Base-by-base conservation (phyloP, 306 rosid genomes). In the Rosa multiflora region DNA sequence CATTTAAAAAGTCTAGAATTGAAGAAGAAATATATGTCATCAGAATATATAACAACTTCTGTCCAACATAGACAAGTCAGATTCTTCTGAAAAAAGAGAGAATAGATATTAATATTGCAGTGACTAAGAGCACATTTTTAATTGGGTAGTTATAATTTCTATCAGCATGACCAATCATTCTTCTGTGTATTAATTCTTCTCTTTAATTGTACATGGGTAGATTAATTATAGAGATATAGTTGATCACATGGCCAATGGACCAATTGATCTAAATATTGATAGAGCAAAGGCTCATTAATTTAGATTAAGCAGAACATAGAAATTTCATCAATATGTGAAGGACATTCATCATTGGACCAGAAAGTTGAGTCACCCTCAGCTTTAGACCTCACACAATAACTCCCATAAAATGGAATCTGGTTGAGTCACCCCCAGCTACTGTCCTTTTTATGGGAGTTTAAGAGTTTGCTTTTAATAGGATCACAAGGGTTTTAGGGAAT, bases 231-330 rank as follows among this genome's bases (percentile, higher is more conserved):
- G 40, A 26, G 47, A 67, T 37, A 18, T 67, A 39, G n/a, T 64
- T 67, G 23, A 67, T 67, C 72, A 67, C 49, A 67, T 67, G 72
- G 29, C 23, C 72, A 67, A 49, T 39, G 72, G 72, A 67, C 72
- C 49, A 67, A 17, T 32, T 18, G 49, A 67, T 67, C 72, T 67
- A 67, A 67, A 67, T n/a, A 39, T 40, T 62, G 18, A 23, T 4
- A 29, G 39, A 62, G 42, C 40, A 10, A 26, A 29, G 67, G 67
- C 39, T 10, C 37, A 17, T 32, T 15, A 2, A 48, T n/a, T 0
- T 20, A 40, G 72, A 32, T 7, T 6, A 40, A 67, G 44, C 48
- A 37, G 13, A 18, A 67, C 10, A 17, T 18, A 66, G 10, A 39
- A 17, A 40, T 1, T 37, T 6, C 46, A 40, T 67, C 40, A 9